Evolutionary conservation across 2,329 filamentous ascomycete genomes (phyloP).

Genomic region (Cercospora nicotianae): DNA sequence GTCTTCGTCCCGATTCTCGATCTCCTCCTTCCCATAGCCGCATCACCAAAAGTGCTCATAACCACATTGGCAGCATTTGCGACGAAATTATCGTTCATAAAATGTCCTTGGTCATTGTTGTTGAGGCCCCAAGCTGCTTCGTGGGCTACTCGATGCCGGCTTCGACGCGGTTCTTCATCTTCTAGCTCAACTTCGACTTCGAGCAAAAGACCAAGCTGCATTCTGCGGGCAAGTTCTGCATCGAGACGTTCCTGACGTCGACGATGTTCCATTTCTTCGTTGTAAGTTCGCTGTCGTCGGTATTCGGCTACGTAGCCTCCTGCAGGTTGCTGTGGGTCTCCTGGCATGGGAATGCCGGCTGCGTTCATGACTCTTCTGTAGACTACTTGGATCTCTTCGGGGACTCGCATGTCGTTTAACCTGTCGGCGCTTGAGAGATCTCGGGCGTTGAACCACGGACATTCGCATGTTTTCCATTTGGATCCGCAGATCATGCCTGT

Average conservation of each 20-base stretch:
- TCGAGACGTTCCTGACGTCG: conserved; percentile 49
- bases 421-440: conserved; percentile 54
- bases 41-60: conserved; percentile 38
- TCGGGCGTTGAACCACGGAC: conserved; percentile 71
- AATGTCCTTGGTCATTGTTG: conserved; percentile 55
- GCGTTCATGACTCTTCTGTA: conserved; percentile 35
- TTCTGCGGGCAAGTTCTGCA: conserved; percentile 52
- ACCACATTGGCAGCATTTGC: conserved; percentile 36
- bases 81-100: conserved; percentile 62
- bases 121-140: conserved; percentile 43
- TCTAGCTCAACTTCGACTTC: conserved; percentile 34
- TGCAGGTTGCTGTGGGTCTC: neutral
- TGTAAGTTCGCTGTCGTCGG: conserved; percentile 32
- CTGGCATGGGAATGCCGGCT: conserved; percentile 17
- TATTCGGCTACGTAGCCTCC: conserved; percentile 1
- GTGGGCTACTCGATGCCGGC: conserved; percentile 41
- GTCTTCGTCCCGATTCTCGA: conserved; percentile 33
- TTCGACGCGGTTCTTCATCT: conserved; percentile 23
- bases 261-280: conserved; percentile 42
- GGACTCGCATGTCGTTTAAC: conserved; percentile 55
- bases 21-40: conserved; percentile 36
- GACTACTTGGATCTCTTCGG: conserved; percentile 44
- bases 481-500: conserved; percentile 69
- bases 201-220: conserved; percentile 49
- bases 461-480: conserved; percentile 82